Percentiles rank a stretch among this genome's conserved stretches.
Evolutionary conservation across 1,284 basidiomycete species (phyloP).

Genomic region (Rhodotorula sp.): DNA sequence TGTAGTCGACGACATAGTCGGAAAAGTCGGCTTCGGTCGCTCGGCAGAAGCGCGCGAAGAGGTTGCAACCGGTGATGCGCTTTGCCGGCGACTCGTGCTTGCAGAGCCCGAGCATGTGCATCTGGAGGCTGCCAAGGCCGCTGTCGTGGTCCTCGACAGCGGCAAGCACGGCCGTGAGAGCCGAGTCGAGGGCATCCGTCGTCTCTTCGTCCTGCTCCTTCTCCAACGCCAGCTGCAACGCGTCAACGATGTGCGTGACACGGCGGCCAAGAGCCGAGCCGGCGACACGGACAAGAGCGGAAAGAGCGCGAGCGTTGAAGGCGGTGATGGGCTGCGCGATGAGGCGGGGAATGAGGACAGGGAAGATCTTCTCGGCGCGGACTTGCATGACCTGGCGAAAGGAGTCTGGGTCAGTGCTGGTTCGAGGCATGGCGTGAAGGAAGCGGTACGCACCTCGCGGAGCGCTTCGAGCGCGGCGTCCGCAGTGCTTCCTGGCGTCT

Average conservation of each 20-base stretch:
- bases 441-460: constrained; percentile 64
- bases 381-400: constrained; percentile 53
- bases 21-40: constrained; percentile 72
- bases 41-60: constrained; percentile 79
- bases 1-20: constrained; percentile 88
- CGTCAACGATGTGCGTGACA: constrained; percentile 69
- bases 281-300: constrained; percentile 87
- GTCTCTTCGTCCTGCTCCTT: constrained; percentile 67
- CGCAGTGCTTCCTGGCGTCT: constrained; percentile 82
- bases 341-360: constrained; percentile 91
- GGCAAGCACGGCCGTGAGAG: constrained; percentile 67
- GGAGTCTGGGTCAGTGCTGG: neutral
- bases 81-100: constrained; percentile 69
- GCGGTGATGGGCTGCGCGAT: constrained; percentile 86
- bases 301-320: constrained; percentile 92
- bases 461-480: constrained; percentile 90
- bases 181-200: constrained; percentile 68
- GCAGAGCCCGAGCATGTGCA: constrained; percentile 80
- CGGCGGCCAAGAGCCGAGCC: constrained; percentile 83
- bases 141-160: constrained; percentile 75
- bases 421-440: constrained; percentile 50
- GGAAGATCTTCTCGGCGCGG: constrained; percentile 91
- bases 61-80: constrained; percentile 71
- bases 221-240: constrained; percentile 69
- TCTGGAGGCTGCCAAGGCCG: constrained; percentile 84